Conservation (phyloP, 2,329 filamentous ascomycete genomes). For the Chrysoporthe cubensis region DNA sequence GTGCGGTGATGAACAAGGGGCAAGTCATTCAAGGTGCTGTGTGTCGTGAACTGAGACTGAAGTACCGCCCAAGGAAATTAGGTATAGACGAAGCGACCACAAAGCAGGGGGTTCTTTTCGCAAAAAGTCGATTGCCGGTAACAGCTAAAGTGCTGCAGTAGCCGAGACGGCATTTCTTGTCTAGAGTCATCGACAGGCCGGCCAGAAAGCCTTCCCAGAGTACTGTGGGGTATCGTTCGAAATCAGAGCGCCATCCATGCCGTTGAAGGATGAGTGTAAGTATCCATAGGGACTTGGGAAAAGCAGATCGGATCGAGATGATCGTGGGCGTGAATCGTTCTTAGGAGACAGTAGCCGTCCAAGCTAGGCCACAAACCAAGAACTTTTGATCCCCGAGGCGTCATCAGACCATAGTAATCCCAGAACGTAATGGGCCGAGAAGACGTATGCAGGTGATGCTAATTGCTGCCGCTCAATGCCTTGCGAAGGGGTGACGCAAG, state of each 20-base stretch:
- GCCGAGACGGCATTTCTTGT: not conserved
- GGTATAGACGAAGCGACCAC: not conserved
- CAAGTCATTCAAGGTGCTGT: not conserved
- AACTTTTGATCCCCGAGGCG: not conserved
- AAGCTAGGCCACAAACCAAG: constrained; percentile 1
- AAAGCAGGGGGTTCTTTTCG: not conserved
- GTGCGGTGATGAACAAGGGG: not conserved
- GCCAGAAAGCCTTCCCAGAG: not conserved
- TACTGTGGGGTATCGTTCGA: constrained; percentile 1
- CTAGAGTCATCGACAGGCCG: not conserved
- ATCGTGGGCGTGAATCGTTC: not conserved
- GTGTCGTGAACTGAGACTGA: not conserved
- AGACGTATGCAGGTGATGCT: not conserved
- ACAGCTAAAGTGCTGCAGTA: not conserved
- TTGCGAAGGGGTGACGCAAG: not conserved
- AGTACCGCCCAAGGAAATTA: not conserved
- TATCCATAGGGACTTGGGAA: not conserved
- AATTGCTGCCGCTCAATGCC: not conserved
- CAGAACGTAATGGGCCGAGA: not conserved
- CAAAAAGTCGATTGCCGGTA: too few species aligned
- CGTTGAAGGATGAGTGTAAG: not conserved
- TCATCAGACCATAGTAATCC: not conserved
- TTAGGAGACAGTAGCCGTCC: not conserved
- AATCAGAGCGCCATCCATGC: not conserved
- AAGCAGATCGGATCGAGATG: not conserved